Base-by-base conservation (phyloP, 2,329 filamentous ascomycete genomes). In the Colletotrichum sublineola region DNA sequence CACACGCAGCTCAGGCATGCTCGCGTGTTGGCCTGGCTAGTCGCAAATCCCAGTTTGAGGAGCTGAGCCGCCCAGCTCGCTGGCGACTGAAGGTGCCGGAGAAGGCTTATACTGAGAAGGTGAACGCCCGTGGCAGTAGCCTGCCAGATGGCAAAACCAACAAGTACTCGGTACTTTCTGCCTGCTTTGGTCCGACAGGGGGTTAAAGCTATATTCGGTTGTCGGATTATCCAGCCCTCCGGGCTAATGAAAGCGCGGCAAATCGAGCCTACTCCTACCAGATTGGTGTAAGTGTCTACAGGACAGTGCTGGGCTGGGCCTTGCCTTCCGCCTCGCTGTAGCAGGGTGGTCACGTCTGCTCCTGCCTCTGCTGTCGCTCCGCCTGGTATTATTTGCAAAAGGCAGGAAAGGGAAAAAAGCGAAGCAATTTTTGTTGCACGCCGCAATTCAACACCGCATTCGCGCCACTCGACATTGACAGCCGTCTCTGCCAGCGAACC, bases 211-310 rank as follows among this genome's bases (percentile, higher is more conserved):
- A 67, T 67, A 60, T 63, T 69, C 78, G 76, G 77, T 62, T 62
- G 63, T 53, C 79, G 79, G 79, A 81, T 77, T 77, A 79, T 80
- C 77, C 50, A 14, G 38, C 31, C 12, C 52, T 70, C 79, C 79
- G 79, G 63, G 0, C 79, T 76, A 81, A 81, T 80, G 31, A 74
- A 9, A 40, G 3, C 14, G 9, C 15, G 56, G 12, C 12, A 63
- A 76, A 74, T 66, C 44, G 57, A 65, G 61, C 68, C 70, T 73
- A 69, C 62, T 71, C 73, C 63, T 68, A 76, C 78, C 67, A 73
- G 79, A 79, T 70, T n/a, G 75, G 79, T 74, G 77, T 79, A 80
- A 71, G 71, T 71, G 70, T 70, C 56, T 67, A 63, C 63, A 71
- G 68, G 56, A 71, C 68, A 67, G 50, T 71, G 67, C 69, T 72